phyloP scores from a whole-genome alignment of 2,329 filamentous ascomycete species.

The Pezicula carpinea region DNA sequence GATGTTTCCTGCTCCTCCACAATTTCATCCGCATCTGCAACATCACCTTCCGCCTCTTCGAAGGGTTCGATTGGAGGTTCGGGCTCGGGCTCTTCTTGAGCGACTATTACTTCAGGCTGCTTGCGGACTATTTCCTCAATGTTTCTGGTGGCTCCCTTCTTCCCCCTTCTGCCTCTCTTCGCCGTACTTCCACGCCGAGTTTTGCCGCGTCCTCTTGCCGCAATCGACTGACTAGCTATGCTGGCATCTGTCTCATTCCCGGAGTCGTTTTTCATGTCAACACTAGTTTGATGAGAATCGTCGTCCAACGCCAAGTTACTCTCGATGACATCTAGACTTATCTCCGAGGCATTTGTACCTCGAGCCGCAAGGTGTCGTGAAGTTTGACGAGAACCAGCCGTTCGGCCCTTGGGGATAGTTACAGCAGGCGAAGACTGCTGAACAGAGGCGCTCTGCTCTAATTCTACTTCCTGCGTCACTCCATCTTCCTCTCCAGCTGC shows the following conservation, averaged over 20 bases:
- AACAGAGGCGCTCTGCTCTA: constrained; percentile 21
- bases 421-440: constrained; percentile 19
- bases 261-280: constrained; percentile 25
- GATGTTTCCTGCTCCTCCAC: constrained; percentile 11
- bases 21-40: constrained; percentile 12
- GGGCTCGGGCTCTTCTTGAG: constrained; percentile 1
- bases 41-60: constrained; percentile 6
- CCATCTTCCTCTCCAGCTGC: constrained; percentile 12
- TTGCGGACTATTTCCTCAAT: constrained; percentile 21
- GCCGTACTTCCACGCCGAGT: constrained; percentile 17
- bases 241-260: constrained; percentile 30
- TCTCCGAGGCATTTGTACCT: constrained; percentile 15
- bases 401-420: constrained; percentile 17
- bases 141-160: constrained; percentile 18
- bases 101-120: constrained; percentile 1
- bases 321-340: constrained; percentile 12
- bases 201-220: constrained; percentile 15
- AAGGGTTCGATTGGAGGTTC: constrained; percentile 2
- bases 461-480: constrained; percentile 18
- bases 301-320: constrained; percentile 7
- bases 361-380: constrained; percentile 9
- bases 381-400: constrained; percentile 14
- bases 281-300: constrained; percentile 5
- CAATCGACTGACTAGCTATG: constrained; percentile 24
- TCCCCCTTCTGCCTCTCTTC: constrained; percentile 22